These are phyloP conservation scores for Agaricus subrufescens DNA, from an alignment of 768 basidiomycete species.

Conservation along the genomic window DNA sequence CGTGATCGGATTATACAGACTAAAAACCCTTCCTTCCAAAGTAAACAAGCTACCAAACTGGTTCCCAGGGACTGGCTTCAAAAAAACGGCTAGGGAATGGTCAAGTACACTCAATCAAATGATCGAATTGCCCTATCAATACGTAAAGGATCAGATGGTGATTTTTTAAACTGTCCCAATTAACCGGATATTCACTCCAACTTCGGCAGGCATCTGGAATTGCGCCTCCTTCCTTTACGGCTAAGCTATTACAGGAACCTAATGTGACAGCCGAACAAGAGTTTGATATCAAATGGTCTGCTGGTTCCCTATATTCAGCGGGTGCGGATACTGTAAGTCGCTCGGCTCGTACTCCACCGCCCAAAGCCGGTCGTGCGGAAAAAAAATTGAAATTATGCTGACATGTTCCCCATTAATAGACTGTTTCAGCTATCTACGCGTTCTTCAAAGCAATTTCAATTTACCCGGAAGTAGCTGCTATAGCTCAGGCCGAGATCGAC, in stretches of 20 bases:
- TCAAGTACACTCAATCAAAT: conserved; percentile 34
- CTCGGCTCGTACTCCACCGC: background rate
- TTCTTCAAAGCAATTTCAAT: conserved; percentile 37
- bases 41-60: conserved; percentile 47
- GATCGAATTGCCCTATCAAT: conserved; percentile 41
- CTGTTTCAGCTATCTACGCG: conserved; percentile 30
- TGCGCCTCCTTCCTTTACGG: conserved; percentile 30
- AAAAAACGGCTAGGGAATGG: conserved; percentile 42
- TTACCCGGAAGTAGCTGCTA: conserved; percentile 31
- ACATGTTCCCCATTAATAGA: conserved; percentile 20
- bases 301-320: conserved; percentile 44
- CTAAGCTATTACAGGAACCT: conserved; percentile 26
- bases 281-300: conserved; percentile 37
- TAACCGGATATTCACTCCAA: background rate
- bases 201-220: conserved; percentile 20
- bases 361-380: background rate
- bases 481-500: conserved; percentile 41
- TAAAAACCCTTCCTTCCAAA: conserved; percentile 14
- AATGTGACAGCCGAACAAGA: conserved; percentile 26
- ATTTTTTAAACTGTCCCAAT: conserved; percentile 3
- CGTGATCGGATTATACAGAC: background rate
- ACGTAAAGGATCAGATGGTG: conserved; percentile 43
- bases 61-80: conserved; percentile 56
- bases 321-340: conserved; percentile 35
- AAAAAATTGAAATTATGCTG: background rate